Conservation (phyloP, 192 early-diverging fungal species). For the Spizellomyces sp. region DNA sequence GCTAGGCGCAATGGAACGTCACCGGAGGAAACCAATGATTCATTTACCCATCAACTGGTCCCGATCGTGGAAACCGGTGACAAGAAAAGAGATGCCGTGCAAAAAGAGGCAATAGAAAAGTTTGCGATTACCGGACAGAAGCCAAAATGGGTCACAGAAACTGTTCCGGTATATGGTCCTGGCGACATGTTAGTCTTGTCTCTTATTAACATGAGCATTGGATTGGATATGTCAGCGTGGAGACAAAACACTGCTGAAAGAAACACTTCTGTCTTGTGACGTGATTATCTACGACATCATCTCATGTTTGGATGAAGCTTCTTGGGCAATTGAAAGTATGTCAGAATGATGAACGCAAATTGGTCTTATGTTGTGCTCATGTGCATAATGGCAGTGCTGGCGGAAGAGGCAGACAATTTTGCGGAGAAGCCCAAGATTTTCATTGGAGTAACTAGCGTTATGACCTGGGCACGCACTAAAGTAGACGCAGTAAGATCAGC, state of each 20-base stretch:
- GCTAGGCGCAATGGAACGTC: neutral
- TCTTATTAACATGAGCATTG: neutral
- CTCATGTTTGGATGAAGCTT: conserved; percentile 56
- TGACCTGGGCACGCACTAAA: conserved; percentile 67
- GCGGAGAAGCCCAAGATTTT: conserved; percentile 56
- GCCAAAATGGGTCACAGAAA: conserved; percentile 50
- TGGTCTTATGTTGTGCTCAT: no score
- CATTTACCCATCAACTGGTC: neutral
- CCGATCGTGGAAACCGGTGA: conserved; percentile 61
- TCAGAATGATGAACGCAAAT: neutral
- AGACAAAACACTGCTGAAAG: conserved; percentile 44
- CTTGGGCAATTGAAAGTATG: conserved; percentile 57
- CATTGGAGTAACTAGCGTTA: conserved; percentile 58
- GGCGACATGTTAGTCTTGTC: no score
- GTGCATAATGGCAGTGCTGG: conserved; percentile 38
- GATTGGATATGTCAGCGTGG: conserved; percentile 31
- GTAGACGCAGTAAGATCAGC: conserved; percentile 45
- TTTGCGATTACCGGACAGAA: conserved; percentile 44
- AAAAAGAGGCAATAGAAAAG: conserved; percentile 60
- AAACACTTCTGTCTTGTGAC: conserved; percentile 46
- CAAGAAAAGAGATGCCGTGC: conserved; percentile 49
- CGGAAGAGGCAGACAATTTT: conserved; percentile 53
- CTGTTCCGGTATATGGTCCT: conserved; percentile 34
- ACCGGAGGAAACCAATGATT: conserved; percentile 2
- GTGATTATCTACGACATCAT: conserved; percentile 61